Evolutionary conservation across 2,329 filamentous ascomycete genomes (phyloP).

Genomic region (Cladosporium sp.): DNA sequence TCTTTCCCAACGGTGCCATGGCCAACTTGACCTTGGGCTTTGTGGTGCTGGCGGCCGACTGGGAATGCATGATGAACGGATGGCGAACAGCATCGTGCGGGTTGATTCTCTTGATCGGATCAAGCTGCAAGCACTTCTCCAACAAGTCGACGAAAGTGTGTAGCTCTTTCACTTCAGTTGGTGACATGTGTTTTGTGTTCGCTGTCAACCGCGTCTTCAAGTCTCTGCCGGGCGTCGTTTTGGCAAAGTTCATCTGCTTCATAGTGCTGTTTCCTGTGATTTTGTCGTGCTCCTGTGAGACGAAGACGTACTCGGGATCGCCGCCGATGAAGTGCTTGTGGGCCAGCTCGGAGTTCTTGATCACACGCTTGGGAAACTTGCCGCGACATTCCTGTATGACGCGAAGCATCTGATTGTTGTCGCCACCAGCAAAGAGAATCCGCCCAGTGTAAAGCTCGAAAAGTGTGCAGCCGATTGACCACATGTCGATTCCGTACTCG

Average conservation of each 20-base stretch:
- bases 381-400: constrained; percentile 95
- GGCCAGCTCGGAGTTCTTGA: constrained; percentile 75
- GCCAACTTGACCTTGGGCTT: constrained; percentile 18
- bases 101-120: constrained; percentile 87
- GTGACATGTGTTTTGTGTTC: constrained; percentile 64
- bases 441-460: constrained; percentile 98
- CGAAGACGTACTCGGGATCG: constrained; percentile 64
- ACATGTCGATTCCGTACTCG: constrained; percentile 92
- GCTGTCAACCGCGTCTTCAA: constrained; percentile 72
- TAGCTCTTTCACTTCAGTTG: constrained; percentile 71
- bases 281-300: constrained; percentile 81
- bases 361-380: constrained; percentile 82
- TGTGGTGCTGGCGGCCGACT: neutral
- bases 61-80: constrained; percentile 63
- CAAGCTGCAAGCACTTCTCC: constrained; percentile 81
- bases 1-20: constrained; percentile 18
- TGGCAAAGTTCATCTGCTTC: constrained; percentile 64
- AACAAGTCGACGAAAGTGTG: constrained; percentile 81
- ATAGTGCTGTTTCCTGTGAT: constrained; percentile 75
- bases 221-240: constrained; percentile 62
- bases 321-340: constrained; percentile 74
- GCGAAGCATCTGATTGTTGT: constrained; percentile 97
- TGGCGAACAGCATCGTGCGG: constrained; percentile 83
- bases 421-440: constrained; percentile 89
- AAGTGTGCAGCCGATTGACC: constrained; percentile 94